Evolutionary conservation across 768 basidiomycete species (phyloP), one percentile per base, ranked within the genome.

Genomic region (Lenzites betulinus): DNA sequence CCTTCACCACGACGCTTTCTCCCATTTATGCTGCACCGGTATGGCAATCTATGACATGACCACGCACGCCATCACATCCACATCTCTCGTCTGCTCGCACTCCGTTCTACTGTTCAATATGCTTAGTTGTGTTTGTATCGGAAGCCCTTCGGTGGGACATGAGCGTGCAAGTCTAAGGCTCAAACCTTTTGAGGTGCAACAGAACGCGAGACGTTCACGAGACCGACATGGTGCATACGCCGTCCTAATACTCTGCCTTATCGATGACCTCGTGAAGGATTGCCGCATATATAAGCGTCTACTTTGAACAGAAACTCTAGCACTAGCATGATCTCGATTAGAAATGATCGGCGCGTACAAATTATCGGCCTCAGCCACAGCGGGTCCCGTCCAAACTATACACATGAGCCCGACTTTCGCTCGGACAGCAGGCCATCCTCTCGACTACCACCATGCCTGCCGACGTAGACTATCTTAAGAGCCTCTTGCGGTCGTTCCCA

Each of bases 391-490:
- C 30, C n/a, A 7, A 49, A 11, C 30, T 33, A 33, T 11, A 33
- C 30, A 33, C 30, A 4, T 11, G 11, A 33, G 30, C 30, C 30
- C 30, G 11, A 33, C 30, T 5, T 33, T 33, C 30, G 22, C 22
- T 23, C 15, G 8, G n/a, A 22, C 35, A 33, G 22, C 16, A n/a
- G 39, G 25, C 16, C 51, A 16, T 18, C 20, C 13, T 8, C 42
- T 49, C 12, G 18, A 35, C 33, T 26, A 35, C 43, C 44, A 63
- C 58, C 47, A 92, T 91, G 88, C 39, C 56, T 23, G 82, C 89
- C 60, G 92, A 95, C 78, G 79, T 93, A 23, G 86, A 86, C 43
- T 81, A 83, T 67, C 78, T 97, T 61, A 83, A 79, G 60, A 81
- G 79, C 48, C 78, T 86, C 54, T 75, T 94, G 58, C 81, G 73